Evolutionary conservation across 805 yeast species (phyloP).

Genomic region (Metschnikowia santaceciliae): DNA sequence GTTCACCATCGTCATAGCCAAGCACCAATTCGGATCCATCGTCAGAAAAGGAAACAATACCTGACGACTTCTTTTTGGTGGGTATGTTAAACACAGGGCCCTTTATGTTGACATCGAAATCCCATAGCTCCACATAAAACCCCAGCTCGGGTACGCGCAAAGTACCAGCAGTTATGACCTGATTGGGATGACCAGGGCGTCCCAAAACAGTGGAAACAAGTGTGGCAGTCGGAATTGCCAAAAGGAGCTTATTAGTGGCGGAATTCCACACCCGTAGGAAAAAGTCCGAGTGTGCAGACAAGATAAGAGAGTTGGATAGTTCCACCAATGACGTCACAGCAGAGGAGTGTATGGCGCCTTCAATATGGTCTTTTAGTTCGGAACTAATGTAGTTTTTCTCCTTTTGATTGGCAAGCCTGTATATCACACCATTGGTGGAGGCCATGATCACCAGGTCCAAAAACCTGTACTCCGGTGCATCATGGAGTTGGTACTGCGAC

Average conservation of each 20-base stretch:
- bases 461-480: conserved; percentile 14
- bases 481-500: conserved; percentile 6
- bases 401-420: conserved; percentile 9
- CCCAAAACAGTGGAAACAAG: conserved; percentile 8
- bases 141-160: conserved; percentile 11
- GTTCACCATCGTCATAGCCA: conserved; percentile 14
- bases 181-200: conserved; percentile 13
- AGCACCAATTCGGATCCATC: conserved; percentile 13
- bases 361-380: background rate
- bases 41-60: conserved; percentile 9
- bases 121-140: conserved; percentile 17
- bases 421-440: conserved; percentile 8
- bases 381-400: conserved; percentile 5
- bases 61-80: conserved; percentile 5
- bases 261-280: conserved; percentile 13
- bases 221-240: conserved; percentile 13
- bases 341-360: conserved; percentile 5
- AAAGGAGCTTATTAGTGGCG: conserved; percentile 2
- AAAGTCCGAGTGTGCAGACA: conserved; percentile 18
- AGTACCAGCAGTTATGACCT: conserved; percentile 13
- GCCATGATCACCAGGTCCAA: conserved; percentile 12
- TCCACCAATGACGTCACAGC: conserved; percentile 8
- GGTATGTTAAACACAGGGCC: conserved; percentile 13
- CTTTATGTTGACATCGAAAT: conserved; percentile 9
- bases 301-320: conserved; percentile 7